Conservation (phyloP, 2,329 filamentous ascomycete genomes). For the Cercospora sojina region DNA sequence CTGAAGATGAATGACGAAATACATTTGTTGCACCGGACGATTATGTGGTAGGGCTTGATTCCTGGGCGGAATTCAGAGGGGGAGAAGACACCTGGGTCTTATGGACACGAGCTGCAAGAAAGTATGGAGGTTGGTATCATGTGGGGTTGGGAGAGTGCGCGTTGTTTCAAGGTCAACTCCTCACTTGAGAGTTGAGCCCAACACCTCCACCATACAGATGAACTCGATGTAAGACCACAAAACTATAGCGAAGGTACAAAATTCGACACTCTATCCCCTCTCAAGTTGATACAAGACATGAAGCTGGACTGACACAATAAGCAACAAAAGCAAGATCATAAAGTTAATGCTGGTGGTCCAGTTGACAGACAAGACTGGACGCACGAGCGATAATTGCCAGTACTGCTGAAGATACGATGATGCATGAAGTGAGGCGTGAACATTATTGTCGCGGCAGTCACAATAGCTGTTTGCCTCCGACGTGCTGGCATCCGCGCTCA, state of each 20-base stretch:
- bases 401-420: background rate
- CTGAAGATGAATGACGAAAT: background rate
- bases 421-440: background rate
- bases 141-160: background rate
- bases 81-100: background rate
- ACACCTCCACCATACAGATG: background rate
- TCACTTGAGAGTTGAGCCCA: background rate
- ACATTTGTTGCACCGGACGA: background rate
- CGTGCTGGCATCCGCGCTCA: background rate
- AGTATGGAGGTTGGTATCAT: background rate
- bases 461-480: background rate
- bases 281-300: background rate
- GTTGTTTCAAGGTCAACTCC: background rate
- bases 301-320: background rate
- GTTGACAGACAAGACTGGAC: background rate
- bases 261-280: background rate
- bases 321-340: background rate
- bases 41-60: background rate
- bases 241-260: background rate
- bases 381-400: background rate
- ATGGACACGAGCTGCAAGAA: background rate
- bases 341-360: background rate
- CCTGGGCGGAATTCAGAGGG: background rate
- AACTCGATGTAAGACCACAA: background rate
- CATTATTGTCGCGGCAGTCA: background rate